These are phyloP conservation scores for Bremia lactucae DNA, from an alignment of 352 stramenopile genomes.

Conservation along the genomic window DNA sequence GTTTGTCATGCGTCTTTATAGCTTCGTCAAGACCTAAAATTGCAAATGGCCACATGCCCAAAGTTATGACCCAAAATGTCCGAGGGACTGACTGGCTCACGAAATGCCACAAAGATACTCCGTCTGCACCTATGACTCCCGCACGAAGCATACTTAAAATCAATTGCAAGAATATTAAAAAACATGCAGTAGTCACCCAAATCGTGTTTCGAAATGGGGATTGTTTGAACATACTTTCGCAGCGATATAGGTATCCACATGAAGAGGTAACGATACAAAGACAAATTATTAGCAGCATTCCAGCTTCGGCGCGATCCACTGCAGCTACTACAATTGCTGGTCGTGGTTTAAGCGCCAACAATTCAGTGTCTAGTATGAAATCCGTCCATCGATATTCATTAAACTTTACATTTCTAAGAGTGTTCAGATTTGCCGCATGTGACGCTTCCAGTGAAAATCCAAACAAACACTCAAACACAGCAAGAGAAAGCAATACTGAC, in stretches of 20 bases:
- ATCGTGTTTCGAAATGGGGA: constrained; percentile 65
- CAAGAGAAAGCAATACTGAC: constrained; percentile 41
- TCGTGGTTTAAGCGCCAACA: constrained; percentile 37
- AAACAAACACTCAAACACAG: constrained; percentile 59
- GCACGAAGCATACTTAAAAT: constrained; percentile 31
- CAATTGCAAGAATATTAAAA: constrained; percentile 41
- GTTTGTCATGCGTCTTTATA: constrained; percentile 65
- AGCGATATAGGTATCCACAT: constrained; percentile 64
- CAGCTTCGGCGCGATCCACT: constrained; percentile 60
- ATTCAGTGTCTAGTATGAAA: constrained; percentile 41
- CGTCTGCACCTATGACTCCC: constrained; percentile 36
- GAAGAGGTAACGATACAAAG: constrained; percentile 62
- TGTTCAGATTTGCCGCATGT: constrained; percentile 3
- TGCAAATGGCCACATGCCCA: constrained; percentile 52
- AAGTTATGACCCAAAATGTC: constrained; percentile 38
- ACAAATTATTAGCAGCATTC: constrained; percentile 60
- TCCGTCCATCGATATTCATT: constrained; percentile 42
- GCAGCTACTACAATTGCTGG: constrained; percentile 38
- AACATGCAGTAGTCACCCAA: constrained; percentile 33
- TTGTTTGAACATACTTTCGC: constrained; percentile 53
- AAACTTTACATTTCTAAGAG: constrained; percentile 14
- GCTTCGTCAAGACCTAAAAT: constrained; percentile 51
- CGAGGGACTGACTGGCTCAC: constrained; percentile 39
- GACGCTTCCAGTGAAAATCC: constrained; percentile 51
- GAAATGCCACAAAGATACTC: constrained; percentile 41